Base-by-base conservation (phyloP, 2,329 filamentous ascomycete genomes). In the Exophiala oligosperma region DNA sequence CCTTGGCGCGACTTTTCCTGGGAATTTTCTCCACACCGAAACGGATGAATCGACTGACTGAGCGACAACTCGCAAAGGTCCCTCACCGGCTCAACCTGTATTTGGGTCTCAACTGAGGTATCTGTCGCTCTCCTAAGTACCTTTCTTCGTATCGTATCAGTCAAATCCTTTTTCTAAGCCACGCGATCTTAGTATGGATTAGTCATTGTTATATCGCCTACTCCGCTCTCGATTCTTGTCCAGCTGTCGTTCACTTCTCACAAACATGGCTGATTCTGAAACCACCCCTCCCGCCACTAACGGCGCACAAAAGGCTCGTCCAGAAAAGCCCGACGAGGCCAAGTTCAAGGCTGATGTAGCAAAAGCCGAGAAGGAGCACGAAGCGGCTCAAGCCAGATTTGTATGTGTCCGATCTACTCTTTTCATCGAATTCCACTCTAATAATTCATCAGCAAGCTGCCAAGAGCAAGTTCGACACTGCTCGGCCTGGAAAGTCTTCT, bases 321-420 rank as follows among this genome's bases (percentile, higher is more conserved):
- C 92, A 54, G 84, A 90, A 76, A 91, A 89, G 82, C 94, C 94
- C 48, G 90, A 97, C 75, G 90, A 94, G 79, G 88, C 88, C 65
- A 79, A 82, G 67, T 99, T 87, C 81, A 92, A 96, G 79, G 83
- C 87, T 72, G 83, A 84, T 64, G 82, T 96, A 61, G 87, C 85
- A 51, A 85, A 89, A 77, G 89, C 89, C 26, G 91, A 97, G 77
- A 96, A 96, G 80, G 91, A 90, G 66, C 88, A 96, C 77, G 81
- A 88, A 71, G 85, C 85, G 52, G 82, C 88, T 49, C 89, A 94
- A 79, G 87, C 90, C 67, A 84, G 83, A 70, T 74, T 87, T 70
- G 86, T 88, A 78, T 65, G 83, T 75, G 38, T 43, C 29, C 41
- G 29, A 35, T 37, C 23, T 12, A n/a, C 8, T 9, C 46, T n/a